Base-by-base conservation (phyloP, 495 filamentous ascomycete genomes). In the Ascobolus immersus region DNA sequence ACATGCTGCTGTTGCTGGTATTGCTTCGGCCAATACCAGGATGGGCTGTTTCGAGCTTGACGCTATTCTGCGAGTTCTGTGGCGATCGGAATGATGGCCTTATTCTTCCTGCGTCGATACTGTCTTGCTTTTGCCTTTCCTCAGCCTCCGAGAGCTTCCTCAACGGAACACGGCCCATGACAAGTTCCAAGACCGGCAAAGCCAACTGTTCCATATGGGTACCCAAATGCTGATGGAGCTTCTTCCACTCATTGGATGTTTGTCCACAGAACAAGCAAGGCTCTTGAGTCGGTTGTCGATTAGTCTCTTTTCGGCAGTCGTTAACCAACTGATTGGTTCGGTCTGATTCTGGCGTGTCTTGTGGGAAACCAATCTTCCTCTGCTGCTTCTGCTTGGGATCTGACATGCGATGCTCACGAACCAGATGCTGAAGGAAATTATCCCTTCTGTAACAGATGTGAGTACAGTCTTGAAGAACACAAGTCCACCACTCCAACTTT, bases 191-290 rank as follows among this genome's bases (percentile, higher is more conserved):
- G 31, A 93, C 66, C 0, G 84, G 84, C 47, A 94, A 63, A 43
- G 76, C 78, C 48, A 94, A 76, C 38, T 77, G 70, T 48, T 92
- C 82, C 80, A 94, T 89, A 55, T 94, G 84, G 43, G 81, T 81
- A n/a, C 80, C 84, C 40, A 92, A 57, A 57, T 92, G 84, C 19
- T 81, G 79, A 2, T 77, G 89, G 34, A 93, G 58, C 58, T 91
- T 89, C 61, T 89, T 91, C 82, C 81, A 92, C 31, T 65, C 78
- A 37, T 61, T 67, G 55, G 75, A 82, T 21, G 65, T 56, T 49
- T 77, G 77, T 33, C 74, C 73, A 43, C 84, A 94, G 57, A 94
- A 94, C 36, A 75, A 69, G 56, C 84, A 94, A 15, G 73, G 67
- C 51, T 94, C 84, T n/a, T 76, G 62, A 32, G 64, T 56, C 2